A percentile compares a stretch with the other conserved stretches of the same genome.
phyloP scores from a whole-genome alignment of 805 yeast species.

The Zygotorulaspora danielsina region DNA sequence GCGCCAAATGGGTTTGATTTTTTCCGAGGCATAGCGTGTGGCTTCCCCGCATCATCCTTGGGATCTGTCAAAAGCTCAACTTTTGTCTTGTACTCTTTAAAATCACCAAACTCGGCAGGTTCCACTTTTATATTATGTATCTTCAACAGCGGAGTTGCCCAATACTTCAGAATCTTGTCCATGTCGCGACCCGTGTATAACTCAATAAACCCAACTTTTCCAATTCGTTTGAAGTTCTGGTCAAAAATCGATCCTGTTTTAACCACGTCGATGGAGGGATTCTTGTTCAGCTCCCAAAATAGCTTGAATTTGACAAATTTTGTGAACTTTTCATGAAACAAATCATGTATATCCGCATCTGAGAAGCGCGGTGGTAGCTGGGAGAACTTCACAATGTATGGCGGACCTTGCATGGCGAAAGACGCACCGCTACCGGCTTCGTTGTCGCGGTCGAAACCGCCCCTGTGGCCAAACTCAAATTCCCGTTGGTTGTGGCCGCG shows the following conservation, averaged over 20 bases:
- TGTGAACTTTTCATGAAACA: conserved; percentile 60
- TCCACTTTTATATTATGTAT: conserved; percentile 36
- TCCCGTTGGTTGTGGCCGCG: conserved; percentile 13
- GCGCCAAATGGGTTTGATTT: conserved; percentile 73
- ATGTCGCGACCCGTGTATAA: conserved; percentile 42
- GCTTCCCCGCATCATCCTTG: conserved; percentile 25
- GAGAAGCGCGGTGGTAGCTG: conserved; percentile 56
- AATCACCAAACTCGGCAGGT: conserved; percentile 39
- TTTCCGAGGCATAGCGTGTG: conserved; percentile 29
- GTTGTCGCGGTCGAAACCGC: conserved; percentile 5
- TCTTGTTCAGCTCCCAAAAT: conserved; percentile 54
- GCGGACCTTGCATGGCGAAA: conserved; percentile 40
- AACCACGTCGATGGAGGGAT: conserved; percentile 62
- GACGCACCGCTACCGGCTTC: conserved; percentile 3
- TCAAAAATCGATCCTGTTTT: conserved; percentile 47
- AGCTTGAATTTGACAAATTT: conserved; percentile 56
- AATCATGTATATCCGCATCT: conserved; percentile 48
- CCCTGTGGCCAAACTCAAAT: conserved; percentile 2
- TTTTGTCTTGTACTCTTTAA: conserved; percentile 34
- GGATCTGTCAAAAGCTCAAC: conserved; percentile 27
- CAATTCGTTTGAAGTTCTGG: conserved; percentile 56
- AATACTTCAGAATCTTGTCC: conserved; percentile 33
- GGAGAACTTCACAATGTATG: conserved; percentile 59
- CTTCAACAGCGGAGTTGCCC: conserved; percentile 35
- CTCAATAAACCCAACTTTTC: conserved; percentile 41